Evolutionary conservation across 2,329 filamentous ascomycete species (phyloP), one percentile per base, ranked within the genome.

Genomic region (Arachnomyces sp.): DNA sequence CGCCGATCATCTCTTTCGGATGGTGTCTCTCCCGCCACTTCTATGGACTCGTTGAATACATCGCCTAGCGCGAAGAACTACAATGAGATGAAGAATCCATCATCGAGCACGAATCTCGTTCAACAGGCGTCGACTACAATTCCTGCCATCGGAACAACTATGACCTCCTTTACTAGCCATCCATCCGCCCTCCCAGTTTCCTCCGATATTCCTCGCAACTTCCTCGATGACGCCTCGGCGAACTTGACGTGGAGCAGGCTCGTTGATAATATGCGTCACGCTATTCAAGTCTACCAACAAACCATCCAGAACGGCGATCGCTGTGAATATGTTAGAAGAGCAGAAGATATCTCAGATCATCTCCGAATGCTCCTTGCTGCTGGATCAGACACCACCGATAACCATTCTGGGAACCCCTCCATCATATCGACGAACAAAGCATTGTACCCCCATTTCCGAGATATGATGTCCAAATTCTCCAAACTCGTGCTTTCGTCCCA

Each of bases 391-490:
- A 98, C 92, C 2, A 98, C 92, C 0, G 92, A 98, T 65, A 98
- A 98, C 57, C 92, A 98, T 61, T 96, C 92, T 14, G 92, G 92
- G 31, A 94, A 96, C 52, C 92, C 92, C 3, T 96, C 92, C n/a
- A 95, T 98, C 55, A 98, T 98, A 44, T 95, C 89, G 5, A 93
- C 87, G 4, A 98, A 98, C 71, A 96, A 96, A 62, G 86, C 88
- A 0, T 71, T 98, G 12, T 96, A 96, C 57, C 92, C 92, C 16
- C 89, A 96, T 63, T 98, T 98, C 66, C 77, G 92, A 39, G 92
- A 96, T 59, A 96, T 96, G 82, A 98, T 98, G 92, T 96, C 92
- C 33, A 89, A 94, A 54, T 98, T 98, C 62, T 96, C 92, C n/a
- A 98, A 98, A 62, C 74, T 98, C 7, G 92, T 98, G 33, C 82